Evolutionary conservation across 345 rosid species (phyloP).

Genomic region (Alliaria petiolata): DNA sequence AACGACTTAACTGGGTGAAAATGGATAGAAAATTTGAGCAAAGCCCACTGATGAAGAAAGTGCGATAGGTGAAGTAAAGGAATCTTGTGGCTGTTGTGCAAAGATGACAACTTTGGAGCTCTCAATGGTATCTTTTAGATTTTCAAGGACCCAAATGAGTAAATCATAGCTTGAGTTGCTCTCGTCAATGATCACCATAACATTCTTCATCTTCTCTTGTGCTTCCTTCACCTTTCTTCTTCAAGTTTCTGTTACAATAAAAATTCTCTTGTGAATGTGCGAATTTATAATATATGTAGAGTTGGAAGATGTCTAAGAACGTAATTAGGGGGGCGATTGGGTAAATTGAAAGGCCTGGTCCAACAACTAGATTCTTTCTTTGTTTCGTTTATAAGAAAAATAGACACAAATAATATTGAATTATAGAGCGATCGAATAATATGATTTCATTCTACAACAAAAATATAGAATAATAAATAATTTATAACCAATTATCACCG

Average conservation of each 20-base stretch:
- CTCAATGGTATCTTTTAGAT: constrained; percentile 35
- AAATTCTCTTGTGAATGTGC: background rate
- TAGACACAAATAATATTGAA: background rate
- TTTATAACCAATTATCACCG: background rate
- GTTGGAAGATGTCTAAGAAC: background rate
- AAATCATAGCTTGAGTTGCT: constrained; percentile 40
- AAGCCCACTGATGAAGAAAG: constrained; percentile 24
- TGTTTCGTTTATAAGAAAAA: background rate
- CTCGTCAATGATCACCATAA: constrained; percentile 58
- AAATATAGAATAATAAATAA: background rate
- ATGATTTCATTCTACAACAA: background rate
- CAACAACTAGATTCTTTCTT: constrained; percentile 14
- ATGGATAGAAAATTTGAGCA: constrained; percentile 35
- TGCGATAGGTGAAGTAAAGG: background rate
- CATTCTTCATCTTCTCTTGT: constrained; percentile 33
- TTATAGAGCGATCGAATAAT: background rate
- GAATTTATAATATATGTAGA: constrained; percentile 11
- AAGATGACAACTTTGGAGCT: constrained; percentile 32
- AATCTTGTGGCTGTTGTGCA: constrained; percentile 35
- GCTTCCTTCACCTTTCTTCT: too few species aligned
- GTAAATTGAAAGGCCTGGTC: constrained; percentile 19
- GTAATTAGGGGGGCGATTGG: constrained; percentile 7
- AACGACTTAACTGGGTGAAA: constrained; percentile 29
- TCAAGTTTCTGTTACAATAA: constrained; percentile 3
- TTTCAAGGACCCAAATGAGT: constrained; percentile 46